Conservation (phyloP, 108 stramenopile species). For the Conticribra guillardii region DNA sequence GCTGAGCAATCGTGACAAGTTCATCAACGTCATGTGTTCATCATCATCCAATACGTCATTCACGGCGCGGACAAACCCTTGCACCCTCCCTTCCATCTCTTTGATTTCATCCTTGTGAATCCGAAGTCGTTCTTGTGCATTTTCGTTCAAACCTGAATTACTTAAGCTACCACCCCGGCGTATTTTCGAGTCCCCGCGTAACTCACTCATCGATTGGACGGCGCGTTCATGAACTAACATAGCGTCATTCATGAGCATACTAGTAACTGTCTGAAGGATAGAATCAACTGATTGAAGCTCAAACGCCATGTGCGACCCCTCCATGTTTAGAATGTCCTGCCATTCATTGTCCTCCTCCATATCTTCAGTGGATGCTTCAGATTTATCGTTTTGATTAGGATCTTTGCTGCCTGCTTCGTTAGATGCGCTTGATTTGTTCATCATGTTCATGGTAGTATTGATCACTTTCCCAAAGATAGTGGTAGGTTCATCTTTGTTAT, state of each 20-base stretch:
- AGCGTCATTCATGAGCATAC: slow-evolving; percentile 72
- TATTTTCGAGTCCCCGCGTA: slow-evolving; percentile 30
- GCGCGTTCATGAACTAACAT: slow-evolving; percentile 50
- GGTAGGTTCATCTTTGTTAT: not conserved
- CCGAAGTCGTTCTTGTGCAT: slow-evolving; percentile 70
- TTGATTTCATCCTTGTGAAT: slow-evolving; percentile 74
- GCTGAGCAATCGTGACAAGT: slow-evolving; percentile 75
- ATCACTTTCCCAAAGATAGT: not conserved
- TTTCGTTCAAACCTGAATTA: slow-evolving; percentile 42
- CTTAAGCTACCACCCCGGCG: slow-evolving; percentile 3
- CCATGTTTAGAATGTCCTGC: slow-evolving; percentile 2
- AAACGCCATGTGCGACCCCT: slow-evolving; percentile 68
- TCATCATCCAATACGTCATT: slow-evolving; percentile 80
- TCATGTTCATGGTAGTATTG: not conserved
- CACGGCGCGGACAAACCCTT: slow-evolving; percentile 85
- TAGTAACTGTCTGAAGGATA: slow-evolving; percentile 64
- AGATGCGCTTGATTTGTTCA: not conserved
- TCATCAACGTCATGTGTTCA: slow-evolving; percentile 91
- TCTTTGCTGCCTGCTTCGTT: not conserved
- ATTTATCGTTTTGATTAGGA: not conserved
- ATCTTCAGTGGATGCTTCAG: not conserved
- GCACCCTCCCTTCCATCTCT: slow-evolving; percentile 73
- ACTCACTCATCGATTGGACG: slow-evolving; percentile 44
- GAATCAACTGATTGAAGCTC: slow-evolving; percentile 84
- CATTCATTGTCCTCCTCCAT: not conserved